Evolutionary conservation across 345 rosid species (phyloP).

Genomic region (Viola odorata): DNA sequence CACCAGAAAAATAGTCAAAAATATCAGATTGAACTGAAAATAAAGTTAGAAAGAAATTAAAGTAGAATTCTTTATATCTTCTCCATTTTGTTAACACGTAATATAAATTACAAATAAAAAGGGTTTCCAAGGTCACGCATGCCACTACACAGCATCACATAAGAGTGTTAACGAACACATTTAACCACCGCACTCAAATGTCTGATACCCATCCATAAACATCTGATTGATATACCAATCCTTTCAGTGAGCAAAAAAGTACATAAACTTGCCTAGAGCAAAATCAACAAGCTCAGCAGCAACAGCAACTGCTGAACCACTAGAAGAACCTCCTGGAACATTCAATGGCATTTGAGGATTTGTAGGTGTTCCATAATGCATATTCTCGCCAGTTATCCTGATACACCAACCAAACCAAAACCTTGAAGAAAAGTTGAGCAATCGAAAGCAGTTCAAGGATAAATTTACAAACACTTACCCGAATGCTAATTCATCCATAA

Average conservation of each 20-base stretch:
- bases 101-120: no score
- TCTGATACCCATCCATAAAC: no score
- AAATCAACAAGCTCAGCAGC: slow-evolving; percentile 79
- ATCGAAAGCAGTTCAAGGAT: no score
- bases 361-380: slow-evolving; percentile 73
- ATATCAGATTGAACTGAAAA: background rate
- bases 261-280: slow-evolving; percentile 56
- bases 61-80: background rate
- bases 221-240: no score
- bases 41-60: background rate
- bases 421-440: background rate
- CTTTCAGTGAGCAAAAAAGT: background rate
- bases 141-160: no score
- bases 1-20: background rate
- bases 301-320: slow-evolving; percentile 97
- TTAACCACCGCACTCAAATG: no score
- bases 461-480: slow-evolving; percentile 39
- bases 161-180: no score
- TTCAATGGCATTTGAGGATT: slow-evolving; percentile 60
- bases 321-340: slow-evolving; percentile 88
- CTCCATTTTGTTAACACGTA: background rate
- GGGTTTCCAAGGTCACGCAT: no score
- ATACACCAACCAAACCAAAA: slow-evolving; percentile 12
- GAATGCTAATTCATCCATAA: slow-evolving; percentile 71
- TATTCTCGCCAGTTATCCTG: slow-evolving; percentile 77